Base-by-base conservation (phyloP, 2,329 filamentous ascomycete genomes). In the Colletotrichum tropicicola region DNA sequence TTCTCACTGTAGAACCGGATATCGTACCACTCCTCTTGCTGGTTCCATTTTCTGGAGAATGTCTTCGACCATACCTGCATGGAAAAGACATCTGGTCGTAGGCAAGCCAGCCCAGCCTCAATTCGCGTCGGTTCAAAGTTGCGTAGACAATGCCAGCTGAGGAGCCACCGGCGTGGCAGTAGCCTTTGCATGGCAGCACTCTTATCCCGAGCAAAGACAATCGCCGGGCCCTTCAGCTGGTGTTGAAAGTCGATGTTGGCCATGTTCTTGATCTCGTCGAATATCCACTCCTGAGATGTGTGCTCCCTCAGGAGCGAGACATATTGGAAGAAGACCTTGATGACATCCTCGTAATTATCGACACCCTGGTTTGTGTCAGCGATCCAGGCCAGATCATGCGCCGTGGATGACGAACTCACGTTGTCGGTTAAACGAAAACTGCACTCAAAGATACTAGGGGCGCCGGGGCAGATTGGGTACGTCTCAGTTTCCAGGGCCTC, bases 11-110 rank as follows among this genome's bases (percentile, higher is more conserved):
- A 92, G 79, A 98, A 97, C 73, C 98, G 94, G 0, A 96, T 99
- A 7, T 95, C 95, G 72, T 99, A 99, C 96, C 96, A 99, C 75
- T 94, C 93, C 81, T 99, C 96, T 74, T 92, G 96, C 75, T 90
- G 81, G 68, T 97, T 87, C 92, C 93, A 98, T 54, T 88, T 86
- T 0, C 93, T 94, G 0, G 94, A 94, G 70, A 90, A 92, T 8
- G 92, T 91, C 73, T 94, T 92, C 23, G 93, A 95, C 27, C 96
- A 89, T 52, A 98, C 84, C 2, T 89, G 90, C 76, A 98, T 86
- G 27, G 92, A 88, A 80, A 98, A 94, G 74, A 98, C 98, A 75
- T 98, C 94, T 0, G 94, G 92, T 21, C 90, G 86, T 48, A 99
- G 80, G 72, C 88, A 92, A 4, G 87, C 84, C 71, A 98, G 82